Conservation (phyloP, 1,284 basidiomycete genomes). For the Melampsora occidentalis region DNA sequence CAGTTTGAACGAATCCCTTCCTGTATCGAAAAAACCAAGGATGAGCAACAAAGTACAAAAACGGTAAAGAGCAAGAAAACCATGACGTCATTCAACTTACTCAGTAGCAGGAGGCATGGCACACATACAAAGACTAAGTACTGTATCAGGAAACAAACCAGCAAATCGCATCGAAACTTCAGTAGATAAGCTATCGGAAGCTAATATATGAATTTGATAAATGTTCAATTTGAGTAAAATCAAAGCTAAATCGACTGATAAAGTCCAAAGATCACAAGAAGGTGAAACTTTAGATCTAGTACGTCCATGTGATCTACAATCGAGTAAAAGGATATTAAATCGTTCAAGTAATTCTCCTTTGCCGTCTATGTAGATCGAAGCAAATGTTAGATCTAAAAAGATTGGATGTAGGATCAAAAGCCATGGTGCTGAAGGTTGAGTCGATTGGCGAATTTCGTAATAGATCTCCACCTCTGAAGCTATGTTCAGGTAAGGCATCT, state of each 20-base stretch:
- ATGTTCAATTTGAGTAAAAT: slow-evolving; percentile 24
- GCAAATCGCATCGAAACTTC: too few species aligned
- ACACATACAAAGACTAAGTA: slow-evolving; percentile 39
- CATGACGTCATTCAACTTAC: slow-evolving; percentile 18
- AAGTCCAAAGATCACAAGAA: slow-evolving; percentile 36
- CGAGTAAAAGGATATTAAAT: slow-evolving; percentile 38
- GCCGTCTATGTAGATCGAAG: slow-evolving; percentile 17
- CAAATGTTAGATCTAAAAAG: slow-evolving; percentile 31
- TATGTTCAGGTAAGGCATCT: slow-evolving; percentile 27
- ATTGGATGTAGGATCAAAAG: slow-evolving; percentile 31
- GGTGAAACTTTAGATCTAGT: slow-evolving; percentile 30
- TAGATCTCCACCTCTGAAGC: slow-evolving; percentile 33
- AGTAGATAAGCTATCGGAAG: too few species aligned
- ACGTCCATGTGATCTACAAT: slow-evolving; percentile 31
- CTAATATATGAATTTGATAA: too few species aligned
- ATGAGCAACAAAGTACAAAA: neutral
- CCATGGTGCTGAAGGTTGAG: slow-evolving; percentile 11
- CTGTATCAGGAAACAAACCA: neutral
- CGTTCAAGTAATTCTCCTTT: slow-evolving; percentile 11
- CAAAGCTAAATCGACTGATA: slow-evolving; percentile 28
- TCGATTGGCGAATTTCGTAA: slow-evolving; percentile 31
- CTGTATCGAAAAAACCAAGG: neutral
- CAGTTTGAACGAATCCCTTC: slow-evolving; percentile 25
- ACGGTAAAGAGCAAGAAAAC: neutral
- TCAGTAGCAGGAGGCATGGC: slow-evolving; percentile 28